Evolutionary conservation across 345 rosid species (phyloP).

Genomic region (Brassica incana): DNA sequence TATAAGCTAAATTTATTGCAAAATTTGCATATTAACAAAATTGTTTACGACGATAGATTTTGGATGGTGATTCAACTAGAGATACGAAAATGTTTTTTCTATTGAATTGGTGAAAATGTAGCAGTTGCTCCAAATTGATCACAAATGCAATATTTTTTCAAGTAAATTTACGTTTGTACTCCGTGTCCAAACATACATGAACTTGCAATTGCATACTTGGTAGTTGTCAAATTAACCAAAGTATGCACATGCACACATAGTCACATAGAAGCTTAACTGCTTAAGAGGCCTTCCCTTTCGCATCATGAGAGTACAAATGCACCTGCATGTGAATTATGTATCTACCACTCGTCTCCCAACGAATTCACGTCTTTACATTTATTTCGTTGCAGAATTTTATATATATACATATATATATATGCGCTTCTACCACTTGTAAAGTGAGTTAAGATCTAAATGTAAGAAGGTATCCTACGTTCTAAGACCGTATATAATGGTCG

Average conservation of each 20-base stretch:
- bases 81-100: background rate
- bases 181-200: background rate
- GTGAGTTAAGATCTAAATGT: background rate
- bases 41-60: background rate
- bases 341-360: slow-evolving; percentile 41
- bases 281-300: slow-evolving; percentile 10
- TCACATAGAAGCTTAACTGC: background rate
- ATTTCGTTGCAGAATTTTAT: background rate
- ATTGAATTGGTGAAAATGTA: background rate
- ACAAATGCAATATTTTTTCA: background rate
- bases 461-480: background rate
- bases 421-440: background rate
- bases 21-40: background rate
- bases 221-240: background rate
- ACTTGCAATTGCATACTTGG: background rate
- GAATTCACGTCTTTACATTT: slow-evolving; percentile 35
- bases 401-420: background rate
- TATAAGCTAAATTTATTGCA: background rate
- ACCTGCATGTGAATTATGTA: slow-evolving; percentile 37
- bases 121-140: background rate
- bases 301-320: slow-evolving; percentile 20
- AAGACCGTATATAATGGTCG: no score
- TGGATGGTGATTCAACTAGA: background rate
- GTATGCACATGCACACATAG: slow-evolving; percentile 19
- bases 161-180: background rate